phyloP scores from a whole-genome alignment of 2,329 filamentous ascomycete species.

The Alternaria angustiovoidea region DNA sequence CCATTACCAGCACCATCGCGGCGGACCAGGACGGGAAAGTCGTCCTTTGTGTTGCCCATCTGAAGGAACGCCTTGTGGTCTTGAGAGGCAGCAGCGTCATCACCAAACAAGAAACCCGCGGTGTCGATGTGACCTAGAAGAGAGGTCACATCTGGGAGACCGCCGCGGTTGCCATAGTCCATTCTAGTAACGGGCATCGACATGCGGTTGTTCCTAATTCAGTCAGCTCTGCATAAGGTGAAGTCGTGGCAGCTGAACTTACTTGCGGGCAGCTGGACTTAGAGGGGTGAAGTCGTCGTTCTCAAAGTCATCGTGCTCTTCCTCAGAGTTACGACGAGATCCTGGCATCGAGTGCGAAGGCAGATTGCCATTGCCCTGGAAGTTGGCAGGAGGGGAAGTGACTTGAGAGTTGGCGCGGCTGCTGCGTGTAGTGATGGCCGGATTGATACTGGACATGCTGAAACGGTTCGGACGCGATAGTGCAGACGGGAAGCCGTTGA shows the following conservation, averaged over 20 bases:
- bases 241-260: constrained; percentile 32
- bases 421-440: constrained; percentile 70
- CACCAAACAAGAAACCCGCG: constrained; percentile 84
- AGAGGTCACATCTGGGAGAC: constrained; percentile 54
- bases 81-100: constrained; percentile 66
- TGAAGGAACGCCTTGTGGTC: constrained; percentile 75
- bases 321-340: constrained; percentile 85
- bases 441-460: constrained; percentile 80
- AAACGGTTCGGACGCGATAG: constrained; percentile 88
- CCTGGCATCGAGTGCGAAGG: constrained; percentile 86
- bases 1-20: constrained; percentile 65
- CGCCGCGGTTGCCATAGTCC: constrained; percentile 68
- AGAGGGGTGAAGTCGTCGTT: constrained; percentile 67
- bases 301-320: constrained; percentile 85
- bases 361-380: constrained; percentile 65
- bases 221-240: constrained; percentile 18
- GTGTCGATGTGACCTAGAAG: constrained; percentile 84
- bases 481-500: constrained; percentile 76
- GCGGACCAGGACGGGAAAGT: constrained; percentile 83
- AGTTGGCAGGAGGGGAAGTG: constrained; percentile 72
- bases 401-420: constrained; percentile 81
- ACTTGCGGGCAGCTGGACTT: constrained; percentile 47
- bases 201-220: constrained; percentile 79
- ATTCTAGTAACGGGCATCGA: constrained; percentile 88
- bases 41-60: constrained; percentile 78